A percentile compares a stretch with the other conserved stretches of the same genome.
Evolutionary conservation across 176 grass and related monocot genomes (phyloP).

Genomic region (Rhynchospora tenuis): DNA sequence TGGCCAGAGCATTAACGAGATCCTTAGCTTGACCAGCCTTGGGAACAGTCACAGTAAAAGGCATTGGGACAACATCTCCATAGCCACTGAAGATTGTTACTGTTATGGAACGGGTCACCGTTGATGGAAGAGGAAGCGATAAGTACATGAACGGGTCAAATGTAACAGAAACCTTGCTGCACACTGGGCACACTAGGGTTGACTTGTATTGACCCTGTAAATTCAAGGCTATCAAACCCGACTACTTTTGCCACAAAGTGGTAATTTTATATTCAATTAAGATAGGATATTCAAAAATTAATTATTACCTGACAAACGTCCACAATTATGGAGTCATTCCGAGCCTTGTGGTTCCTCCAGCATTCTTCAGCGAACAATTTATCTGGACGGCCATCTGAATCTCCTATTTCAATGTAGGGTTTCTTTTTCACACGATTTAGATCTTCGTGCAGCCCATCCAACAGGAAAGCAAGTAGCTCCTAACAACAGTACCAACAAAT

Average conservation of each 20-base stretch:
- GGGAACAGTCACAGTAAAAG: conserved; percentile 70
- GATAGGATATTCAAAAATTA: not conserved
- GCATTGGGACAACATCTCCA: conserved; percentile 74
- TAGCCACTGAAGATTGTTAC: conserved; percentile 80
- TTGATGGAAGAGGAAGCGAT: conserved; percentile 85
- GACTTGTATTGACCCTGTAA: conserved; percentile 98
- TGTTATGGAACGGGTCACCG: conserved; percentile 67
- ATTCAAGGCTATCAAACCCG: conserved; percentile 1
- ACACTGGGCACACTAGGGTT: conserved; percentile 85
- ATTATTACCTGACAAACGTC: conserved; percentile 78
- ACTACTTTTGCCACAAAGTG: not conserved
- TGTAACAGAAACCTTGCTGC: conserved; percentile 87
- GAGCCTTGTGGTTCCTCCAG: conserved; percentile 88
- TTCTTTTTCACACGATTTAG: conserved; percentile 94
- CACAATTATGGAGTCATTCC: conserved; percentile 99
- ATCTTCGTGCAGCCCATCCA: conserved; percentile 99
- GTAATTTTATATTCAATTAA: not conserved
- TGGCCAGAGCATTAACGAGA: conserved; percentile 50
- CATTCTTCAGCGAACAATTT: conserved; percentile 84
- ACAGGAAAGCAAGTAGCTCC: conserved; percentile 93
- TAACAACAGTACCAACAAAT: conserved; percentile 28
- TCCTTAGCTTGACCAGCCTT: conserved; percentile 67
- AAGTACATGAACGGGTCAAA: conserved; percentile 99
- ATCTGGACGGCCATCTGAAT: conserved; percentile 82
- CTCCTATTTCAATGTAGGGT: conserved; percentile 96